Conservation (phyloP, 306 rosid species). For the Cucurbita argyrosperma region DNA sequence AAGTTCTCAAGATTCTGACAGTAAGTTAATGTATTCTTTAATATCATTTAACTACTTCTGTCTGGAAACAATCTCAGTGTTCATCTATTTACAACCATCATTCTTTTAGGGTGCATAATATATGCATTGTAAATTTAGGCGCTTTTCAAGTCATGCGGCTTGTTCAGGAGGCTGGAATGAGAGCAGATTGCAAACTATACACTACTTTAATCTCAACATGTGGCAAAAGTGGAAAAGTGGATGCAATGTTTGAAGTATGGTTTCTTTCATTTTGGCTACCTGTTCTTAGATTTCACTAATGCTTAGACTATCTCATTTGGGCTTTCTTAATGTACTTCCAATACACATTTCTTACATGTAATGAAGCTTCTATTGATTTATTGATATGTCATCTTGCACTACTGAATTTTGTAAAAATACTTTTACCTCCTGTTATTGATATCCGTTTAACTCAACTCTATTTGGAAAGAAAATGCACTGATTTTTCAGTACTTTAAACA, state of each 20-base stretch:
- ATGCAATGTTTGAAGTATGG: constrained; percentile 82
- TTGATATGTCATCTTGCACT: background rate
- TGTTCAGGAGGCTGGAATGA: constrained; percentile 63
- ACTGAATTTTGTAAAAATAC: background rate
- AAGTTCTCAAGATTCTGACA: constrained; percentile 57
- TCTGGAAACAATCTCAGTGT: background rate
- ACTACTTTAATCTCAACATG: constrained; percentile 91
- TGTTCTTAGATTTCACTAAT: constrained; percentile 6
- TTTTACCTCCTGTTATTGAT: background rate
- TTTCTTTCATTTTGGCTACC: constrained; percentile 21
- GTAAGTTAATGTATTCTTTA: constrained; percentile 24
- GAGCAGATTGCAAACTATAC: constrained; percentile 87
- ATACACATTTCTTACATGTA: background rate
- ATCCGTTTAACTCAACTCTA: background rate
- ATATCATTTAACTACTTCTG: background rate
- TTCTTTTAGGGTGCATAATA: constrained; percentile 5
- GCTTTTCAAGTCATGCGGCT: constrained; percentile 81
- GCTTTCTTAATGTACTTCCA: background rate
- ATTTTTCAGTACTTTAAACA: background rate
- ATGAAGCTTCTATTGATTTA: background rate
- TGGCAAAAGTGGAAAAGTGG: constrained; percentile 88
- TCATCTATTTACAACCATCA: constrained; percentile 6
- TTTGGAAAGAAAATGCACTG: background rate
- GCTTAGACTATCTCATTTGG: background rate
- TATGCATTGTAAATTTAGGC: constrained; percentile 38